A percentile compares a stretch with the other conserved stretches of the same genome.
Evolutionary conservation across 2,329 filamentous ascomycete genomes (phyloP).

Genomic region (Colletotrichum filicis): DNA sequence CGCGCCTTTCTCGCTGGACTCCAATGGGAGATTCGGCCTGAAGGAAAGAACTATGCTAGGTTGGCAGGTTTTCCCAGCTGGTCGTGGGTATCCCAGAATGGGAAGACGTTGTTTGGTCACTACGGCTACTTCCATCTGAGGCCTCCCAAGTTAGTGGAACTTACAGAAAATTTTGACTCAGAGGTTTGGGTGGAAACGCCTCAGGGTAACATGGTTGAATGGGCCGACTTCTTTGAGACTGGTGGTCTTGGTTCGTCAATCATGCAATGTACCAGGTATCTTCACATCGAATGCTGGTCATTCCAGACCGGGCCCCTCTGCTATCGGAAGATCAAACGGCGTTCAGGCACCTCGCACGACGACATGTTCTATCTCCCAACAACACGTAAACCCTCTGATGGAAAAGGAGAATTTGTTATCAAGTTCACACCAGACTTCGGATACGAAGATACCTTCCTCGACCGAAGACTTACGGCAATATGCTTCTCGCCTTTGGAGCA

Average conservation of each 20-base stretch:
- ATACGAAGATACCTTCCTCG: neutral
- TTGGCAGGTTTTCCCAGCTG: conserved; percentile 1
- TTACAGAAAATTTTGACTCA: neutral
- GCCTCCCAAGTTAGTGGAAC: neutral
- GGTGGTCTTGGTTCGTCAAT: neutral
- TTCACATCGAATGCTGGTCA: conserved; percentile 5
- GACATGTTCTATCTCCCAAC: neutral
- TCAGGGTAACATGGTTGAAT: neutral
- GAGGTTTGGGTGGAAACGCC: neutral
- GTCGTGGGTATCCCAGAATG: conserved; percentile 5
- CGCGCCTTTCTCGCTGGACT: conserved; percentile 5
- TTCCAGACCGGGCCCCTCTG: neutral
- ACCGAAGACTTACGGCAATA: neutral
- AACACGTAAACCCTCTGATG: neutral
- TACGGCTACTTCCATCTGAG: neutral
- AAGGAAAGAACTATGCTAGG: neutral
- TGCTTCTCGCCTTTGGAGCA: neutral
- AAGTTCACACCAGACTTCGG: conserved; percentile 2
- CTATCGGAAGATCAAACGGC: neutral
- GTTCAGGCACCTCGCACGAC: neutral
- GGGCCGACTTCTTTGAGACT: neutral
- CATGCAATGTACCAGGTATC: neutral
- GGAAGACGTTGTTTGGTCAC: neutral
- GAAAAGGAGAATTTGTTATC: neutral
- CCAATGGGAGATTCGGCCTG: neutral